Percentiles rank a stretch among this genome's conserved stretches.
phyloP scores from a whole-genome alignment of 2,329 filamentous ascomycete genomes.

The Thelonectria blattea region DNA sequence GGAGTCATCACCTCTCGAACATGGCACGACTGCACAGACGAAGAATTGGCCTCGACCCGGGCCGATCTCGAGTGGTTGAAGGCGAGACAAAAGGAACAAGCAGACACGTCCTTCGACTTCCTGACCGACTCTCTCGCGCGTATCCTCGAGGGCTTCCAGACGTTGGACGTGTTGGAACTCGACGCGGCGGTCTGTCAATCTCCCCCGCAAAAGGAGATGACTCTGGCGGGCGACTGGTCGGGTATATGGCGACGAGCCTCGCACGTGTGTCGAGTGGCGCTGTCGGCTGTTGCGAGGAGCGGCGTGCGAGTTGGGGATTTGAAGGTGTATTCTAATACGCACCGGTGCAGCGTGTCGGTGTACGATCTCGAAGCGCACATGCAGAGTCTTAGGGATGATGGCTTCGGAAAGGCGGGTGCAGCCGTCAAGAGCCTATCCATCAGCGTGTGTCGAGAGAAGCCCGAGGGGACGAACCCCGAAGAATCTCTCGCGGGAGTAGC shows the following conservation, averaged over 20 bases:
- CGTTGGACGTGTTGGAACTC: background rate
- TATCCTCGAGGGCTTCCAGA: background rate
- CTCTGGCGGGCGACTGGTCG: background rate
- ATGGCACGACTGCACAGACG: background rate
- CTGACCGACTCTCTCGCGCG: background rate
- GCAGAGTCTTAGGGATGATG: background rate
- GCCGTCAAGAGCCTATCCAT: background rate
- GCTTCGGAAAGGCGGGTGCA: background rate
- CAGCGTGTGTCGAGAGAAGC: background rate
- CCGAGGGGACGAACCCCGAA: background rate
- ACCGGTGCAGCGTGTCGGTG: background rate
- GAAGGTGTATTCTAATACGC: background rate
- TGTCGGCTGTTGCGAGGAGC: constrained; percentile 1
- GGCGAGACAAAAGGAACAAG: background rate
- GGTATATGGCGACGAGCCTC: background rate
- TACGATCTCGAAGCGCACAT: background rate
- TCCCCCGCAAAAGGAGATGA: background rate
- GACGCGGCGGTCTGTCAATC: background rate
- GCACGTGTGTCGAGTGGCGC: background rate
- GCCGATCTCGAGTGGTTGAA: background rate
- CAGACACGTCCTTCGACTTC: background rate
- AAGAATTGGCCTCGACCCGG: background rate
- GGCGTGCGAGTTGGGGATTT: background rate
- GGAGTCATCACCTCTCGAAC: background rate
- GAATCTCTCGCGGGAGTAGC: background rate